Conservation (phyloP, 2,329 filamentous ascomycete species). For the Arthrobotrys musiformis region DNA sequence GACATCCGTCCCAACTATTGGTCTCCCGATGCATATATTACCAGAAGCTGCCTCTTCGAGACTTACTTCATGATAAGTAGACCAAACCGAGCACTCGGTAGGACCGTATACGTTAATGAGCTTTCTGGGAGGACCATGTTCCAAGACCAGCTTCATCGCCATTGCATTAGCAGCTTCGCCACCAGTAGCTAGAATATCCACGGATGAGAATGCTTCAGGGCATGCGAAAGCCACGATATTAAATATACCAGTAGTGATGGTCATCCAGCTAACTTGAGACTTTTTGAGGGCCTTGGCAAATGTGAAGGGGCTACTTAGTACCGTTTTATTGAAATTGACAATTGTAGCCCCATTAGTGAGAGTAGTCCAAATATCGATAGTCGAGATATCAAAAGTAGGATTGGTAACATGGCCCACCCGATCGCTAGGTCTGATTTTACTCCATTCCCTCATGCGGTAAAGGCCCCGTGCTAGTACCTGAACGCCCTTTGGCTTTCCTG, state of each 20-base stretch:
- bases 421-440: neutral
- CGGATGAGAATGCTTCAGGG: neutral
- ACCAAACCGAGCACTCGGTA: slow-evolving; percentile 19
- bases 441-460: neutral
- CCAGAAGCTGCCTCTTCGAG: neutral
- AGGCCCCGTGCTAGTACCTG: neutral
- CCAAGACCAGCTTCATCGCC: slow-evolving; percentile 4
- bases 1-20: slow-evolving; percentile 62
- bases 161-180: slow-evolving; percentile 21
- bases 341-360: slow-evolving; percentile 7
- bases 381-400: slow-evolving; percentile 2
- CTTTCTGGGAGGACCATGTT: slow-evolving; percentile 15
- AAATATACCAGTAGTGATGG: slow-evolving; percentile 3
- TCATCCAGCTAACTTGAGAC: neutral
- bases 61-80: slow-evolving; percentile 17
- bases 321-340: neutral
- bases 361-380: neutral
- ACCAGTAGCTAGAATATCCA: slow-evolving; percentile 6
- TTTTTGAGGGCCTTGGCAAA: neutral
- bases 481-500: slow-evolving; percentile 13
- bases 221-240: slow-evolving; percentile 18
- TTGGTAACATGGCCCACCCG: slow-evolving; percentile 14
- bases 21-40: slow-evolving; percentile 45
- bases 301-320: slow-evolving; percentile 1
- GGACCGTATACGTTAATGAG: slow-evolving; percentile 31